Evolutionary conservation across 208 protist genomes (phyloP).

Genomic region (Leishmania major): DNA sequence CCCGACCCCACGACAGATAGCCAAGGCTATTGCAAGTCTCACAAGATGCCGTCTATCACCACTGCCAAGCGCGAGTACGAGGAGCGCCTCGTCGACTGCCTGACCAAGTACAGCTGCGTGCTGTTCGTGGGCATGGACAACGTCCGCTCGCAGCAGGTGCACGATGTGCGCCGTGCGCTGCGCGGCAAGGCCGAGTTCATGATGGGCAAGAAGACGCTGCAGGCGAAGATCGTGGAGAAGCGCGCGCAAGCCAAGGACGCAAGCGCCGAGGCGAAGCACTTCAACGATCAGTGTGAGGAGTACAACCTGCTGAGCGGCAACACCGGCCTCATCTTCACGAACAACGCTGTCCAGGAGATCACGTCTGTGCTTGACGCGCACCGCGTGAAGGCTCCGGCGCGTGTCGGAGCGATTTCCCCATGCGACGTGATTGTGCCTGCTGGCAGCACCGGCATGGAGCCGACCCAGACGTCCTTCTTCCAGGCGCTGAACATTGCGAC

Average conservation of each 20-base stretch:
- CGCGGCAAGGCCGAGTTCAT: conserved; percentile 96
- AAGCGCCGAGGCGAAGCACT: conserved; percentile 54
- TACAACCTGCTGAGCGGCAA: conserved; percentile 92
- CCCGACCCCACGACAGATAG: background rate
- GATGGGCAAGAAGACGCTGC: conserved; percentile 99
- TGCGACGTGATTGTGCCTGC: conserved; percentile 96
- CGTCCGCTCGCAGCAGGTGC: conserved; percentile 98
- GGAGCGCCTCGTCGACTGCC: conserved; percentile 86
- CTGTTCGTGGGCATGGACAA: conserved; percentile 97
- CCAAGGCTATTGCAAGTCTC: conserved; percentile 11
- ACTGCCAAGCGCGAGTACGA: conserved; percentile 90
- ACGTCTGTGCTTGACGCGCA: conserved; percentile 78
- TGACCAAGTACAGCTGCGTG: conserved; percentile 95
- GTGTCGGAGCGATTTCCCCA: conserved; percentile 97
- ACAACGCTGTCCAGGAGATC: conserved; percentile 92
- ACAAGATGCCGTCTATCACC: conserved; percentile 63
- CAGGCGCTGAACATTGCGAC: conserved; percentile 99
- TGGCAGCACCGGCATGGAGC: conserved; percentile 97
- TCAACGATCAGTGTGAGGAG: conserved; percentile 61
- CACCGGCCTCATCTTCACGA: conserved; percentile 99
- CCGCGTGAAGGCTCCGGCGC: conserved; percentile 96
- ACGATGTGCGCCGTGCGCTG: conserved; percentile 95
- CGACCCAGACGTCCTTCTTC: conserved; percentile 99
- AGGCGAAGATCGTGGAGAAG: conserved; percentile 94
- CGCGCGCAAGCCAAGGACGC: conserved; percentile 56